These are phyloP conservation scores for Candolleomyces aberdarensis DNA, from an alignment of 768 basidiomycete species.

Conservation along the genomic window DNA sequence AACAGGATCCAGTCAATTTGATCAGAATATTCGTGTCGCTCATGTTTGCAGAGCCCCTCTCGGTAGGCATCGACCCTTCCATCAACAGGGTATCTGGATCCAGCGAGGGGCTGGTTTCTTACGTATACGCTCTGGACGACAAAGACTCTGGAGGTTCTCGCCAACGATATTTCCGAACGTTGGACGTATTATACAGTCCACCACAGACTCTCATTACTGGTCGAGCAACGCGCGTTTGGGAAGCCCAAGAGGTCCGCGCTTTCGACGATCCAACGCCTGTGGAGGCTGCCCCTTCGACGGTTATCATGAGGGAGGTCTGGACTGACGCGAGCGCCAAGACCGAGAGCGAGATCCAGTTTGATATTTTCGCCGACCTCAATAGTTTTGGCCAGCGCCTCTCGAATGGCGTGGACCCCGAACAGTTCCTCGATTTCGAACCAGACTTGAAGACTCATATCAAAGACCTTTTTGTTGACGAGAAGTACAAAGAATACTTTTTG, in stretches of 20 bases:
- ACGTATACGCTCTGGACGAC: neutral
- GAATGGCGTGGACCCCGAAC: neutral
- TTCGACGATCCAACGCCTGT: neutral
- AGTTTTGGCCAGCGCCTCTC: neutral
- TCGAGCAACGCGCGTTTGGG: constrained; percentile 8
- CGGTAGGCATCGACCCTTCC: neutral
- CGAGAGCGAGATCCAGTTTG: constrained; percentile 12
- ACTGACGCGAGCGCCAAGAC: constrained; percentile 7
- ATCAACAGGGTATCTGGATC: neutral
- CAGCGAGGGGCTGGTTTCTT: neutral
- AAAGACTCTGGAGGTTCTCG: neutral
- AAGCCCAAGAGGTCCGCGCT: neutral
- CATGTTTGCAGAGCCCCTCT: neutral
- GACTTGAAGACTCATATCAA: neutral
- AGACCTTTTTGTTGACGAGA: neutral
- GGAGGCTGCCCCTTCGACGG: neutral
- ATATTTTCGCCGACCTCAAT: constrained; percentile 11
- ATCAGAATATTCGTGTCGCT: neutral
- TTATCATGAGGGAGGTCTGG: constrained; percentile 20
- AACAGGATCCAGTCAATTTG: neutral
- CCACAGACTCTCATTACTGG: constrained; percentile 1
- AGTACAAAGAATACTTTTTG: neutral
- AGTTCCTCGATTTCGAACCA: neutral
- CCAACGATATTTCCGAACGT: constrained; percentile 1
- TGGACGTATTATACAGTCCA: neutral